These are phyloP conservation scores for Monotropa hypopitys DNA, from an alignment of 179 eudicot genomes.

Conservation along the genomic window DNA sequence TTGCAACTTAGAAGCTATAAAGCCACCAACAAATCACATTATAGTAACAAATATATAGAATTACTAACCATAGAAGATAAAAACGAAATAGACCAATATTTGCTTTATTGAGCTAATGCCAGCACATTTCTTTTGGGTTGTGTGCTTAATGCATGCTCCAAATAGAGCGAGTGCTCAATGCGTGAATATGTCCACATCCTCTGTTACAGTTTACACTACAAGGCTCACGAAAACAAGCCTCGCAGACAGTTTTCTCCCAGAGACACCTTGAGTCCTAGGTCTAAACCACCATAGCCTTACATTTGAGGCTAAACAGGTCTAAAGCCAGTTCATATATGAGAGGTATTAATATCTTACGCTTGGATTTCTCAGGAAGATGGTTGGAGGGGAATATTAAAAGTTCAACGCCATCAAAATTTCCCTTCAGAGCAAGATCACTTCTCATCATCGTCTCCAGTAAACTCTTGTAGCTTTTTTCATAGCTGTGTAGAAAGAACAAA, in stretches of 20 bases:
- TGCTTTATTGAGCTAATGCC: background rate
- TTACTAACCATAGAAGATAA: background rate
- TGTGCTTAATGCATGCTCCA: background rate
- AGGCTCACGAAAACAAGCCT: background rate
- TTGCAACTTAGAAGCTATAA: background rate
- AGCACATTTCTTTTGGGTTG: background rate
- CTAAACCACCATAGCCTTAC: background rate
- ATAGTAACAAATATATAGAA: background rate
- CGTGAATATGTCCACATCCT: background rate
- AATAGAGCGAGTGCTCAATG: background rate
- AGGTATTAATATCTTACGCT: conserved; percentile 41
- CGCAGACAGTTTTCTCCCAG: background rate
- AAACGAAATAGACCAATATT: background rate
- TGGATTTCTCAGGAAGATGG: conserved; percentile 61
- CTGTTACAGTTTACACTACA: background rate
- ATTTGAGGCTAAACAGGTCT: background rate
- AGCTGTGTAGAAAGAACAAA: conserved; percentile 35
- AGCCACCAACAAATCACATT: background rate
- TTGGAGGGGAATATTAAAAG: conserved; percentile 84
- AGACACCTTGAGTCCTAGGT: background rate
- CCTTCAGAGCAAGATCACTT: conserved; percentile 75
- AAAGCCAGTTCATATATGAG: background rate
- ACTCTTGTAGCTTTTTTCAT: conserved; percentile 66
- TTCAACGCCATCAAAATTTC: conserved; percentile 60
- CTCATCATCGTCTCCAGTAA: conserved; percentile 69